Evolutionary conservation across 2,329 filamentous ascomycete species (phyloP), one percentile per base, ranked within the genome.

Genomic region (Calycina marina): DNA sequence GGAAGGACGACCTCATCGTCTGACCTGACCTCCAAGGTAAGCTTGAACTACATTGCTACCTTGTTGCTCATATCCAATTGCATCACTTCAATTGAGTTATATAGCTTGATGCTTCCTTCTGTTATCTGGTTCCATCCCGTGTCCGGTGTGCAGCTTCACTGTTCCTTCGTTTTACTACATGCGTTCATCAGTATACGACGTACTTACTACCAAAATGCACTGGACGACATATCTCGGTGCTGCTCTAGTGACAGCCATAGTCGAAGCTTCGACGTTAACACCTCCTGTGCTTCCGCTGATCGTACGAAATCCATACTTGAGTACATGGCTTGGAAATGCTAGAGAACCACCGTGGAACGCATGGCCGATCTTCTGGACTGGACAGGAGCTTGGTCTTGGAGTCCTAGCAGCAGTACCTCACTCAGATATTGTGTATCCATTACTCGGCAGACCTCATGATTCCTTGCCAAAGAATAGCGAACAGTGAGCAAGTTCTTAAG

Each of bases 321-420:
- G 67, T 48, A 62, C 67, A 18, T 74, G 69, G 69, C 51, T 83
- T 35, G 62, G 64, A 29, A 66, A 69, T 53, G 80, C 82, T 25
- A 67, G 84, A 43, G 68, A 77, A 35, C 65, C 66, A 28, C 84
- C 84, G 2, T 92, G 83, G 83, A 67, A 72, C 33, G 69, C 72
- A 56, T 93, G 84, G 84, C 84, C 84, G 14, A 88, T 88, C 54
- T 85, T 86, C 54, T 86, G 76, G 65, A 81, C 77, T 5, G 79
- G 80, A 18, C 63, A 73, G 47, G 65, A 77, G 50, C 65, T 79
- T 35, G 75, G 75, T 26, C 66, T 80, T 41, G 66, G 69, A 5
- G 56, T 80, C 30, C 60, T 80, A 38, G 74, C 72, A 24, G 65
- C 69, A 14, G 58, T 77, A 9, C 69, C 73, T 2, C 62, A 67